Base-by-base conservation (phyloP, 2,329 filamentous ascomycete species). In the Stachybotrys chartarum region DNA sequence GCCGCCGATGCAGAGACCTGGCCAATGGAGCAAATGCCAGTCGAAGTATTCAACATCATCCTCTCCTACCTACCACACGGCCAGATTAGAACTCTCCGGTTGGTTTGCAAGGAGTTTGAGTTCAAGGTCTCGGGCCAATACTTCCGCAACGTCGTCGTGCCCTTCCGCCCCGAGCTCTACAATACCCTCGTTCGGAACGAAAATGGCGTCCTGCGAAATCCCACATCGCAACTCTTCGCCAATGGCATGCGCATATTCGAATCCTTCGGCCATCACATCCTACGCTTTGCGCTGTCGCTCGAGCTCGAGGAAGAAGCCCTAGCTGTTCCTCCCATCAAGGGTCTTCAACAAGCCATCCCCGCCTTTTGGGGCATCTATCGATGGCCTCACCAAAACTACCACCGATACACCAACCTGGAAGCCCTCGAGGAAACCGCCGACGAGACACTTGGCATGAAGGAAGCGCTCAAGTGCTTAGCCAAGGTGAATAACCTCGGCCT, bases 341-440 rank as follows among this genome's bases (percentile, higher is more conserved):
- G 73, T 6, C 70, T 76, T 7, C 80, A 83, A 39, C 75, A 83
- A 59, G 73, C 75, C 30, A 70, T 83, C 32, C 72, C 76, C 4
- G 75, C 81, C 44, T 86, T 84, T 60, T 87, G 84, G 80, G 85
- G 85, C 5, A 73, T 77, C 6, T 88, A 87, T 62, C 75, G 80
- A 51, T 88, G 85, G 85, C 85, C 85, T 0, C 76, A 77, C 51
- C 71, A 76, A 45, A 72, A 78, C 24, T 86, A 87, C 65, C 76
- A 77, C 35, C 79, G 83, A 14, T 88, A 82, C 61, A 73, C 78
- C 35, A 74, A 80, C 51, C 73, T 87, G 8, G 81, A 82, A 57
- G 77, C 76, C 8, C 74, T 88, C 3, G 85, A 88, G 64, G 73
- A 78, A 53, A 79, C 82, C 10, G 84, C 85, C 5, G 85, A 89